Conservation (phyloP, 495 filamentous ascomycete genomes). For the Beverwykella pulmonaria region DNA sequence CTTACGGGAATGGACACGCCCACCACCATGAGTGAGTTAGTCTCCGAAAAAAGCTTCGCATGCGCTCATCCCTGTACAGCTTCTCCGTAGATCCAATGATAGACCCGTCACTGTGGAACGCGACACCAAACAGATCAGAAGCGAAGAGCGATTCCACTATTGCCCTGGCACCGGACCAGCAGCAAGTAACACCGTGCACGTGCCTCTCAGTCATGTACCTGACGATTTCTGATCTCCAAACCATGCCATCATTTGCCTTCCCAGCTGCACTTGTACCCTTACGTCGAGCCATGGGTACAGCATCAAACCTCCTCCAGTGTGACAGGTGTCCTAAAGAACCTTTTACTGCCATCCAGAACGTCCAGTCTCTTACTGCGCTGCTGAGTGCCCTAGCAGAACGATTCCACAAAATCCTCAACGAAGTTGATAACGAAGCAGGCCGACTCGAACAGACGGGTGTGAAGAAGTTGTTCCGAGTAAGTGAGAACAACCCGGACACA, state of each 20-base stretch:
- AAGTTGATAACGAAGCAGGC: conserved; percentile 41
- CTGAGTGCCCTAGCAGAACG: conserved; percentile 41
- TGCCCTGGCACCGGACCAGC: background rate
- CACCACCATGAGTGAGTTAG: conserved; percentile 19
- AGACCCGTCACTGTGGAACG: conserved; percentile 26
- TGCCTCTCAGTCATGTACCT: conserved; percentile 47
- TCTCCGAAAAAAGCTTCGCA: background rate
- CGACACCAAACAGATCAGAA: conserved; percentile 1
- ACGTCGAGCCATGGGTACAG: conserved; percentile 41
- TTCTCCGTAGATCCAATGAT: conserved; percentile 12
- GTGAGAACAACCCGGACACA: conserved; percentile 36
- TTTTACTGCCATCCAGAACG: conserved; percentile 44
- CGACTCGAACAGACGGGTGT: conserved; percentile 28
- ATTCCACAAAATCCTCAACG: conserved; percentile 38
- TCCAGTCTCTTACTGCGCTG: conserved; percentile 37
- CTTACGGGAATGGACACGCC: background rate
- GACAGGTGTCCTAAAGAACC: conserved; percentile 40
- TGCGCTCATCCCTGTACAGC: background rate
- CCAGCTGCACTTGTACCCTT: conserved; percentile 40
- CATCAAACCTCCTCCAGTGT: conserved; percentile 40
- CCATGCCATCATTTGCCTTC: conserved; percentile 40
- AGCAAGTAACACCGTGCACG: conserved; percentile 32
- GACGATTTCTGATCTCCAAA: conserved; percentile 39
- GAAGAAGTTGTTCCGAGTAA: conserved; percentile 43
- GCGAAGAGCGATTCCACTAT: conserved; percentile 6